Evolutionary conservation across 2,329 filamentous ascomycete genomes (phyloP), one percentile per base, ranked within the genome.

Genomic region (Fusarium sp.): DNA sequence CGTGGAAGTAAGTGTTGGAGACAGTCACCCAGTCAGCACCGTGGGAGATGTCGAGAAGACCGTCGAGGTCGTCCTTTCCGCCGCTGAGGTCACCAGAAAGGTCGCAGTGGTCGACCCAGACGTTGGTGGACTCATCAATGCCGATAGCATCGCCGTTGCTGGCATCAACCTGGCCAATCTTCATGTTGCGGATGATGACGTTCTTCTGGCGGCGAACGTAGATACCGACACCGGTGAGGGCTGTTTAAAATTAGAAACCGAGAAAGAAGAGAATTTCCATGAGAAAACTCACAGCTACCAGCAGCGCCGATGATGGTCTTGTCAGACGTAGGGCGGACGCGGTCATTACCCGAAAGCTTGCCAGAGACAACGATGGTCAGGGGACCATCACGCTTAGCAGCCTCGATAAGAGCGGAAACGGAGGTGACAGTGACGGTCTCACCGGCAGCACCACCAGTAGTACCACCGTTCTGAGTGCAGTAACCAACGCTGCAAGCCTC

Each of bases 1-100:
- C 68, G 74, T 78, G 76, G 69, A 78, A 71, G 59, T 66, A 78
- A 14, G 75, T 78, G 72, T 77, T 77, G 12, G 75, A 81, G 66
- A 88, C 80, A 42, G 87, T 92, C 55, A 92, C 79, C 78, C 84
- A 92, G 81, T 93, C 90, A 20, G 87, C 84, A 55, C 84, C 92
- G 80, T 92, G 91, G 35, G 88, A 91, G 53, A 87, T 83, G 72
- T 93, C 92, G 46, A 91, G 81, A 3, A 93, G 87, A 22, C 92
- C 91, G 66, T 93, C 92, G 77, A 92, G 92, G 80, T 89, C 91
- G 82, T 93, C 90, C 83, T 93, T 93, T 31, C 86, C 89, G 75
- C 87, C 83, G 75, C 87, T 84, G 40, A 80, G 76, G 80, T 92
- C 87, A n/a, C 88, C 89, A 3, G 87, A 90, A 1, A 93, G 84